phyloP scores from a whole-genome alignment of 495 filamentous ascomycete species.

The Geoglossum glabrum region DNA sequence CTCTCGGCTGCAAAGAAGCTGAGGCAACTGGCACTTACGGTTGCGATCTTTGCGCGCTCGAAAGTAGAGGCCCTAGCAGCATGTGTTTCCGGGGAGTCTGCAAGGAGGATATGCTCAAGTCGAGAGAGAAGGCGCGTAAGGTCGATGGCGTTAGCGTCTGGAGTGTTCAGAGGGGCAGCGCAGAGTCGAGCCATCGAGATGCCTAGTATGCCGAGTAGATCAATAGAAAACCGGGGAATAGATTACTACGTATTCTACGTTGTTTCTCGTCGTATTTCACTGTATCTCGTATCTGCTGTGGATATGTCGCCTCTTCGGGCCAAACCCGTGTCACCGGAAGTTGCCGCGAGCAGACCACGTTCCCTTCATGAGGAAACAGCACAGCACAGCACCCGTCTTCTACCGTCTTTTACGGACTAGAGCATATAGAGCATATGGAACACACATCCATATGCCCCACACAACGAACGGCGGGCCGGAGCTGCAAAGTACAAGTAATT shows the following conservation, averaged over 20 bases:
- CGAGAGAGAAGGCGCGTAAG: slow-evolving; percentile 54
- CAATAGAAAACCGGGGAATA: background rate
- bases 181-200: background rate
- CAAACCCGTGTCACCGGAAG: background rate
- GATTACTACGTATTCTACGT: background rate
- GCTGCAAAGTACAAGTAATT: too few species aligned
- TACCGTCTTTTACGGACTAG: too few species aligned
- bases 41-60: slow-evolving; percentile 46
- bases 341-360: background rate
- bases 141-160: slow-evolving; percentile 27
- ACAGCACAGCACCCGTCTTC: too few species aligned
- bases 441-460: too few species aligned
- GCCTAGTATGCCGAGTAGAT: background rate
- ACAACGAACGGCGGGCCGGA: too few species aligned
- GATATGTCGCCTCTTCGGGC: too few species aligned
- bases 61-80: slow-evolving; percentile 41
- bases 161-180: background rate
- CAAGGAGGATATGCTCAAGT: slow-evolving; percentile 51
- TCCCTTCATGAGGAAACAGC: background rate
- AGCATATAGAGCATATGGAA: too few species aligned
- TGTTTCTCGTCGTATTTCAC: background rate
- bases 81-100: slow-evolving; percentile 38
- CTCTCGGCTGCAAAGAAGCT: background rate
- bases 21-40: slow-evolving; percentile 27
- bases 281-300: too few species aligned